Percentiles rank a stretch among this genome's conserved stretches.
These are phyloP conservation scores for Brachypodium distachyon DNA, from an alignment of 202 grass and related monocot genomes.

Conservation along the genomic window DNA sequence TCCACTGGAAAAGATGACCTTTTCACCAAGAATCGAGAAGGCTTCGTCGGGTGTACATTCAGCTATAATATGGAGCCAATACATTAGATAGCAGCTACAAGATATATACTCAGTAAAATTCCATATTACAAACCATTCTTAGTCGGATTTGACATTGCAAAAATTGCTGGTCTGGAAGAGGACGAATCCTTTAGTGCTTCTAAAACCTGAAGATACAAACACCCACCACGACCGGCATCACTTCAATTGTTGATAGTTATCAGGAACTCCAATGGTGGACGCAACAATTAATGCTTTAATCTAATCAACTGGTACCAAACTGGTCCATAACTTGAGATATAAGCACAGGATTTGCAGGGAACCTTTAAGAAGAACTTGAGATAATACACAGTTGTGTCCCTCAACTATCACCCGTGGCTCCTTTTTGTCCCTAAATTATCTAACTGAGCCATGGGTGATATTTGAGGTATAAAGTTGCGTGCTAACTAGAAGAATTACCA, in stretches of 20 bases:
- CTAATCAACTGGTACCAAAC: background rate
- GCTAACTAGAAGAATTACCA: too few species aligned
- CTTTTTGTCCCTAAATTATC: too few species aligned
- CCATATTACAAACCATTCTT: conserved; percentile 64
- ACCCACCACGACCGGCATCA: conserved; percentile 4
- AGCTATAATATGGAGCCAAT: conserved; percentile 38
- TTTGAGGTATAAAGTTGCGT: too few species aligned
- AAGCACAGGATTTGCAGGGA: conserved; percentile 7
- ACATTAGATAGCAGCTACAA: conserved; percentile 11
- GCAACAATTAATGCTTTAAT: background rate
- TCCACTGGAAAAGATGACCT: conserved; percentile 86
- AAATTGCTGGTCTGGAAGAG: conserved; percentile 85
- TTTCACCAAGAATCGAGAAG: conserved; percentile 80
- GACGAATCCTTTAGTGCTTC: conserved; percentile 87
- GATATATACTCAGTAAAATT: conserved; percentile 21
- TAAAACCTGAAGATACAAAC: conserved; percentile 54
- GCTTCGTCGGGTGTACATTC: conserved; percentile 93
- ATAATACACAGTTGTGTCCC: too few species aligned
- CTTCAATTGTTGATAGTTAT: background rate
- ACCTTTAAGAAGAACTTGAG: too few species aligned
- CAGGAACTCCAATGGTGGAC: background rate
- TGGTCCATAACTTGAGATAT: conserved; percentile 18
- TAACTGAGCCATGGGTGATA: too few species aligned
- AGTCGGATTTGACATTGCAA: conserved; percentile 98
- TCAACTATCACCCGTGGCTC: too few species aligned